These are phyloP conservation scores for Coemansia sp. DNA, from an alignment of 192 early-diverging fungal species.

Conservation along the genomic window DNA sequence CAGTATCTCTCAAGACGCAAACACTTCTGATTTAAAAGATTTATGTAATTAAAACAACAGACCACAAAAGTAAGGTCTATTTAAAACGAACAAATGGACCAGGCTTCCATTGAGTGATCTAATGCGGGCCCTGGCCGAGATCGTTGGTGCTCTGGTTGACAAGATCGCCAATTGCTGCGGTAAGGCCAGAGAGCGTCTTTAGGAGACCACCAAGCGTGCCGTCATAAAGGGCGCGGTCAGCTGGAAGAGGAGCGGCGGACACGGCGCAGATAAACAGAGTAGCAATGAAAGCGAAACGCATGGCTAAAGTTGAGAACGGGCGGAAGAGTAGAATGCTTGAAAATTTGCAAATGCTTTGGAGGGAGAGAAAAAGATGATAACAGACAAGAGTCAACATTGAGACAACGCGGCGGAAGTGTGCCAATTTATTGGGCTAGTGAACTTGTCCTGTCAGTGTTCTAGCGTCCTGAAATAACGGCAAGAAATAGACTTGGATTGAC, in stretches of 20 bases:
- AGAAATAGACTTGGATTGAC: not conserved
- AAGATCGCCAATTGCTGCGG: slow-evolving; percentile 37
- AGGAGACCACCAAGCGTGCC: slow-evolving; percentile 46
- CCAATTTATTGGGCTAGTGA: slow-evolving; percentile 3
- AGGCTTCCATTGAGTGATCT: slow-evolving; percentile 8
- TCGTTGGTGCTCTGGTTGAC: slow-evolving; percentile 53
- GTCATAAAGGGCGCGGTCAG: slow-evolving; percentile 34
- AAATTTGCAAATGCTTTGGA: not conserved
- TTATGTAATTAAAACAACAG: slow-evolving; percentile 19
- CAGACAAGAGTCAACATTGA: not conserved
- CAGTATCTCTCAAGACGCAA: not conserved
- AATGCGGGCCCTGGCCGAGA: slow-evolving; percentile 53
- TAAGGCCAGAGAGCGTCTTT: slow-evolving; percentile 44
- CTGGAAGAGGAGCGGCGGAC: slow-evolving; percentile 42
- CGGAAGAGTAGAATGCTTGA: not conserved
- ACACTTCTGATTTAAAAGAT: slow-evolving; percentile 5
- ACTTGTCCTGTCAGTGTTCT: not conserved
- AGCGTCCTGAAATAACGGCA: not conserved
- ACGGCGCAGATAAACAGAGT: slow-evolving; percentile 27
- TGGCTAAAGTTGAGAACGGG: slow-evolving; percentile 7
- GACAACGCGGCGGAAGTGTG: not conserved
- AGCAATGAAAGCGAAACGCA: slow-evolving; percentile 42
- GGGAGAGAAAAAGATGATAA: not conserved
- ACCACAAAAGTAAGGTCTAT: slow-evolving; percentile 6
- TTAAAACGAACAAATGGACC: slow-evolving; percentile 3